Evolutionary conservation across 371 early-diverging fungal genomes (phyloP).

Genomic region (Rhizopus microsporus): DNA sequence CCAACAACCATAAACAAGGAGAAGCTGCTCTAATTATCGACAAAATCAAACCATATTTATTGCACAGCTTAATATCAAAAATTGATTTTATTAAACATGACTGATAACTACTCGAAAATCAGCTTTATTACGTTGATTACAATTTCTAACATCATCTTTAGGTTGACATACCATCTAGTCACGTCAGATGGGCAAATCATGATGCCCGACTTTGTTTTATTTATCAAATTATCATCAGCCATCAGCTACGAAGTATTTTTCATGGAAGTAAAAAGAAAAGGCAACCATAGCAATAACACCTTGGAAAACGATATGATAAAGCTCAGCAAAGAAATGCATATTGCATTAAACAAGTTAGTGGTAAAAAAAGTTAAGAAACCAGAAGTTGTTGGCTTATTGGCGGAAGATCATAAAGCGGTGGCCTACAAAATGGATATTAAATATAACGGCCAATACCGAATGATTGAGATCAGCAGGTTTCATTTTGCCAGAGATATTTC

Average conservation of each 20-base stretch:
- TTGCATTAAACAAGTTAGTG: constrained; percentile 20
- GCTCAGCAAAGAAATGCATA: constrained; percentile 18
- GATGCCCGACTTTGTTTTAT: constrained; percentile 20
- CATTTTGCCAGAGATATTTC: background rate
- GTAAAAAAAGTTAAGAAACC: constrained; percentile 12
- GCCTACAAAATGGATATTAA: constrained; percentile 10
- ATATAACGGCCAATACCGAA: constrained; percentile 4
- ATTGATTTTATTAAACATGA: constrained; percentile 5
- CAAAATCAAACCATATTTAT: constrained; percentile 8
- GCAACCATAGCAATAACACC: constrained; percentile 12
- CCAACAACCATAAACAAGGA: constrained; percentile 9
- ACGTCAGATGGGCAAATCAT: constrained; percentile 8
- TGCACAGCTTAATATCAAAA: constrained; percentile 4
- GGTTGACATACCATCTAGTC: constrained; percentile 14
- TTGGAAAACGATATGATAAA: constrained; percentile 18
- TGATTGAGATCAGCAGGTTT: constrained; percentile 3
- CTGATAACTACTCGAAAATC: constrained; percentile 11
- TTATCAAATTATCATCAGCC: constrained; percentile 13
- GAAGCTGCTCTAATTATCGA: constrained; percentile 12
- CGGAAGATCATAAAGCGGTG: constrained; percentile 10
- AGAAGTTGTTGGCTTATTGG: constrained; percentile 19
- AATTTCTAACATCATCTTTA: constrained; percentile 5
- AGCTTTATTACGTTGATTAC: background rate
- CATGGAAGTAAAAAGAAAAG: constrained; percentile 23
- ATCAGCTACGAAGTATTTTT: constrained; percentile 17